phyloP scores from a whole-genome alignment of 139 green algal genomes.

The Eudorina sp. region DNA sequence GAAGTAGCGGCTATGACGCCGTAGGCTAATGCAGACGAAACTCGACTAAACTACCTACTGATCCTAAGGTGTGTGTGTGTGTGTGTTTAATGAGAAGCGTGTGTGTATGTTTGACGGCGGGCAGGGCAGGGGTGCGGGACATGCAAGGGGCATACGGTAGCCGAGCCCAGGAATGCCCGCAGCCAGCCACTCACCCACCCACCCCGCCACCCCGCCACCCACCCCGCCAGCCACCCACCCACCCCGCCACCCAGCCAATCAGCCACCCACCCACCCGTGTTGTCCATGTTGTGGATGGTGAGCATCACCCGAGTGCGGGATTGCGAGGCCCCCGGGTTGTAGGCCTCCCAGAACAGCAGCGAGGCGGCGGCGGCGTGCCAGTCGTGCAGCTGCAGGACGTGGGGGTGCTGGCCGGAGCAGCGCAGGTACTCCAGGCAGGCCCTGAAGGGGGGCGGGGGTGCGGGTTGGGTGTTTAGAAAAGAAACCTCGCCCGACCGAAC shows the following conservation, averaged over 20 bases:
- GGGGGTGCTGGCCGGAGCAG: conserved; percentile 57
- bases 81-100: no score
- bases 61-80: no score
- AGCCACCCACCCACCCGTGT: conserved; percentile 68
- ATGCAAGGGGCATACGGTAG: no score
- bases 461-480: not conserved
- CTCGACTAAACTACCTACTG: no score
- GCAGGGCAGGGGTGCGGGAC: not conserved
- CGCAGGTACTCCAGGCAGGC: conserved; percentile 89
- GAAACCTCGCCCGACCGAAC: no score
- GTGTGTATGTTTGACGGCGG: no score
- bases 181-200: no score
- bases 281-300: conserved; percentile 98
- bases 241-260: not conserved
- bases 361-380: conserved; percentile 86
- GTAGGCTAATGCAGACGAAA: no score
- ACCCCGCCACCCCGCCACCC: no score
- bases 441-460: conserved; percentile 55
- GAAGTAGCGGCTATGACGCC: no score
- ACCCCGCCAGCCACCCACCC: no score
- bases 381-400: conserved; percentile 90
- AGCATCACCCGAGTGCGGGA: conserved; percentile 76
- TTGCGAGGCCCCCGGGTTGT: not conserved
- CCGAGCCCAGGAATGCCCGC: no score
- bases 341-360: conserved; percentile 40